A percentile compares a stretch with the other conserved stretches of the same genome.
Evolutionary conservation across 2,329 filamentous ascomycete genomes (phyloP).

Genomic region (Huntiella decipiens): DNA sequence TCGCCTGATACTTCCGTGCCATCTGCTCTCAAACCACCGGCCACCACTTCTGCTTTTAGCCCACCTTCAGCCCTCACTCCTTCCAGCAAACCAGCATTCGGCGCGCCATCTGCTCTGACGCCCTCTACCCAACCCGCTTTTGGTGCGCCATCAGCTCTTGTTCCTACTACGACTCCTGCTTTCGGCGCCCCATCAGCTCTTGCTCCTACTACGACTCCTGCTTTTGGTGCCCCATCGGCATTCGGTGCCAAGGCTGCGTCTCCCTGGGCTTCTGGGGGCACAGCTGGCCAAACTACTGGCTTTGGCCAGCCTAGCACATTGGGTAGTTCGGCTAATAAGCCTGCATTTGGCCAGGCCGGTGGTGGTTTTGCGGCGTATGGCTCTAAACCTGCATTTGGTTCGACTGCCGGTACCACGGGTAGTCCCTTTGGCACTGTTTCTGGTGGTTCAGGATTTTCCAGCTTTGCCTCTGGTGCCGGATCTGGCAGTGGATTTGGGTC

Average conservation of each 20-base stretch:
- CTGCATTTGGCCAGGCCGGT: slow-evolving; percentile 18
- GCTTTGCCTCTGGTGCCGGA: slow-evolving; percentile 23
- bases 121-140: slow-evolving; percentile 15
- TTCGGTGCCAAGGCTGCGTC: slow-evolving; percentile 15
- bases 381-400: slow-evolving; percentile 17
- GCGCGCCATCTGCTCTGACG: slow-evolving; percentile 11
- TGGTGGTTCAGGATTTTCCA: slow-evolving; percentile 27
- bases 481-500: slow-evolving; percentile 35
- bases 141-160: slow-evolving; percentile 16
- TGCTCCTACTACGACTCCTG: slow-evolving; percentile 9
- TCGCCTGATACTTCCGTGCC: slow-evolving; percentile 10
- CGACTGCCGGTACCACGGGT: slow-evolving; percentile 13
- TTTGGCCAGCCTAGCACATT: slow-evolving; percentile 28
- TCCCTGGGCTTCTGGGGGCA: slow-evolving; percentile 24
- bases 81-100: slow-evolving; percentile 2
- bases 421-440: slow-evolving; percentile 14
- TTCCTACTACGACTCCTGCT: slow-evolving; percentile 10
- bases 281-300: slow-evolving; percentile 19
- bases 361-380: slow-evolving; percentile 33
- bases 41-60: slow-evolving; percentile 16
- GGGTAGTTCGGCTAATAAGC: slow-evolving; percentile 18
- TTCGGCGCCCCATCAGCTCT: slow-evolving; percentile 13
- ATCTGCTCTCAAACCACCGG: slow-evolving; percentile 15
- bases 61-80: slow-evolving; percentile 13
- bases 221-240: slow-evolving; percentile 13